Evolutionary conservation across 805 yeast genomes (phyloP).

Genomic region (Metschnikowia borealis): DNA sequence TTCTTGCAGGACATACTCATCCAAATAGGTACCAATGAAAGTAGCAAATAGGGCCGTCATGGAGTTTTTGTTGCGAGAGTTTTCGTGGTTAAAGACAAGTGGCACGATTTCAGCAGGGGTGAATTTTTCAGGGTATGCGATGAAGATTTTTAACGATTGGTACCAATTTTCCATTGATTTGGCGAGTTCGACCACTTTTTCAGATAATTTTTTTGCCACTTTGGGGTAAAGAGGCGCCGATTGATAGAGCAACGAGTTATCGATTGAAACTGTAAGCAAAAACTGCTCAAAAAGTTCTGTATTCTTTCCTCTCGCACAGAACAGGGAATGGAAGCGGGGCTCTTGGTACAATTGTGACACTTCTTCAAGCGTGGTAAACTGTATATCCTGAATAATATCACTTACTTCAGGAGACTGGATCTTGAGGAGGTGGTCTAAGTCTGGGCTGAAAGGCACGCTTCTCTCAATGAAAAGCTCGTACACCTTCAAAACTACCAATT

Average conservation of each 20-base stretch:
- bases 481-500: constrained; percentile 5
- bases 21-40: constrained; percentile 20
- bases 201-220: constrained; percentile 9
- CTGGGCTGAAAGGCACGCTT: constrained; percentile 6
- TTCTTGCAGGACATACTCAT: constrained; percentile 22
- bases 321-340: background rate
- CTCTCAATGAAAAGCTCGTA: constrained; percentile 5
- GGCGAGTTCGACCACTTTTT: constrained; percentile 14
- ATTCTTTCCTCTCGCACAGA: background rate
- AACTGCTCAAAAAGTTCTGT: background rate
- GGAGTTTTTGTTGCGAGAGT: constrained; percentile 26
- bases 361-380: constrained; percentile 1
- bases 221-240: constrained; percentile 11
- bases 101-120: constrained; percentile 14
- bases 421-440: constrained; percentile 8
- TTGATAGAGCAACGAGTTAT: constrained; percentile 14
- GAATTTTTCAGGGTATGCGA: constrained; percentile 8
- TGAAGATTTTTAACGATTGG: constrained; percentile 18
- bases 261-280: background rate
- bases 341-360: background rate
- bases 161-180: constrained; percentile 17
- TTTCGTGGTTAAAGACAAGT: constrained; percentile 20
- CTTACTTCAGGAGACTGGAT: constrained; percentile 8
- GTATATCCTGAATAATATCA: constrained; percentile 4
- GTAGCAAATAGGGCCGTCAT: constrained; percentile 25